Evolutionary conservation across 305 asterid genomes (phyloP), one percentile per base, ranked within the genome.

Genomic region (Rubia peregrina): DNA sequence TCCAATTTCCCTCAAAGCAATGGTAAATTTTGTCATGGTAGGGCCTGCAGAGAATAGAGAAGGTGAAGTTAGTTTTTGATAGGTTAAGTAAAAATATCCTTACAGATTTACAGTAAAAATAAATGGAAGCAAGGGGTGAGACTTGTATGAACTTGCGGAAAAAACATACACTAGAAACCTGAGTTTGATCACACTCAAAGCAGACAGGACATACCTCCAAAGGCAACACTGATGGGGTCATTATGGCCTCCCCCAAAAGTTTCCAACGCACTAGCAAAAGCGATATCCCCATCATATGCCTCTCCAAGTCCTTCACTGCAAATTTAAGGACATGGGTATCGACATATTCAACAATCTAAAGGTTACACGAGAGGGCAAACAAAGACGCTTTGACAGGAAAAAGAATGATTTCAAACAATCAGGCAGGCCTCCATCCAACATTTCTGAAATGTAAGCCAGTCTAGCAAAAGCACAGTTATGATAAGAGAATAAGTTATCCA

Each of bases 201-300:
- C 40, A 19, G 48, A 55, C 14, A 56, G 10, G 16, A 5, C 70
- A 55, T 81, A 87, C 99, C 99, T 86, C 98, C 98, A 84, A 88
- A 95, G 71, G 99, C 99, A 77, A 95, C 94, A 79, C 98, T 95
- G 62, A 95, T 90, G 77, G 98, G 99, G 79, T 95, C 98, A 82
- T 95, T 92, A 78, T 95, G 99, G 40, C 98, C 99, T 72, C 99
- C 99, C 61, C 99, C 98, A 81, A 95, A 95, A 55, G 85, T 92
- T 87, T 95, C 99, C 63, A 92, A 83, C 16, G 95, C 90, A 77
- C 96, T 88, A 24, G 98, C 97, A 72, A 95, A 95, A 79, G 96
- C 98, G 79, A 95, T 92, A 78, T 95, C 99, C 69, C 94, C 96
- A 78, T 95, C 99, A 76, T 95, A 95, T 78, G 88, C 98, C 88